These are phyloP conservation scores for Fusarium decemcellulare DNA, from an alignment of 2,329 filamentous ascomycete genomes.

Conservation along the genomic window DNA sequence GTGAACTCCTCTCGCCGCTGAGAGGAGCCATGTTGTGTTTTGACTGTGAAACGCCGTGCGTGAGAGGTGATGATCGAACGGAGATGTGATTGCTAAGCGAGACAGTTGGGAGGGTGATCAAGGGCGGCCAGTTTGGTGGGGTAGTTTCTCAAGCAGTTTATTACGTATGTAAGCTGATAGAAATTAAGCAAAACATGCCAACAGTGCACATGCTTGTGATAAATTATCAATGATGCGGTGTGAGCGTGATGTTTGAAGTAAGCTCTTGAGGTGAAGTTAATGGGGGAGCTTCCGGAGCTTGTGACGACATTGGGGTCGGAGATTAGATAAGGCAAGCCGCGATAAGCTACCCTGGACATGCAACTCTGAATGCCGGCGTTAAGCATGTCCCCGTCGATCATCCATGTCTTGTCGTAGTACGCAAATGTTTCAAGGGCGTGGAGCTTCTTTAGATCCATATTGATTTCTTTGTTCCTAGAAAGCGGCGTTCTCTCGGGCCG, in stretches of 20 bases:
- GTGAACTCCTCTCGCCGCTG: conserved; percentile 20
- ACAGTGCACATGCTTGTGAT: background rate
- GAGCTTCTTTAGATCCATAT: background rate
- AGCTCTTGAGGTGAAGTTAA: conserved; percentile 20
- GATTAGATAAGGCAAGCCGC: conserved; percentile 39
- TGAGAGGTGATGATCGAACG: conserved; percentile 1
- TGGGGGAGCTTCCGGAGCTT: conserved; percentile 34
- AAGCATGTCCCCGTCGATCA: conserved; percentile 1
- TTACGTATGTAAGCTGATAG: background rate
- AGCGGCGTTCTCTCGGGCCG: background rate
- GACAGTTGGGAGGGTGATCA: conserved; percentile 20
- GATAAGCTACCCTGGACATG: conserved; percentile 26
- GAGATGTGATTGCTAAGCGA: conserved; percentile 41
- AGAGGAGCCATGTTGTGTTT: conserved; percentile 30
- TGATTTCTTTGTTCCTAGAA: background rate
- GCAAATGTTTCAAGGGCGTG: background rate
- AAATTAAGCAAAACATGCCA: background rate
- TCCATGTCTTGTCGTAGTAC: conserved; percentile 1
- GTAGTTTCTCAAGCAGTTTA: conserved; percentile 17
- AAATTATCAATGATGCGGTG: conserved; percentile 38
- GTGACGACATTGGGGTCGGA: conserved; percentile 44
- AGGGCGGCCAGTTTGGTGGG: conserved; percentile 2
- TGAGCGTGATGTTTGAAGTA: conserved; percentile 14
- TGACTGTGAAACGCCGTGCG: conserved; percentile 4
- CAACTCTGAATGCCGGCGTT: background rate